Percentiles rank a stretch among this genome's conserved stretches.
phyloP scores from a whole-genome alignment of 2,329 filamentous ascomycete genomes.

The Fusarium avenaceum region DNA sequence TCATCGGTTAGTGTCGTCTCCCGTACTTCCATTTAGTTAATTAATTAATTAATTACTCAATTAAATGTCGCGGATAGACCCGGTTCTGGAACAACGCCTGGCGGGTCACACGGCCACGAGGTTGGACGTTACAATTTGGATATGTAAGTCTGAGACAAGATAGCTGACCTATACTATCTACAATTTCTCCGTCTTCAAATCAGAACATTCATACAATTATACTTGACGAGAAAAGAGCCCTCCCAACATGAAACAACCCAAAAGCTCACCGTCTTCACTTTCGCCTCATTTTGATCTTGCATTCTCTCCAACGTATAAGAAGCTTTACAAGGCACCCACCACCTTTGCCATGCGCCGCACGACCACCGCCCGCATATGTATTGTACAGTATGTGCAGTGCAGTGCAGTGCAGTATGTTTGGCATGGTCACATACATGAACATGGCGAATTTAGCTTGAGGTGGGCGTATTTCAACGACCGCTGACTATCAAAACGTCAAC shows the following conservation, averaged over 20 bases:
- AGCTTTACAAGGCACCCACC: slow-evolving; percentile 16
- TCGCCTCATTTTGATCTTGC: slow-evolving; percentile 31
- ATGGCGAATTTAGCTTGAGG: not conserved
- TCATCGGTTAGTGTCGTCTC: slow-evolving; percentile 3
- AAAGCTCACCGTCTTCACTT: slow-evolving; percentile 14
- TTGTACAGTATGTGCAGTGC: slow-evolving; percentile 7
- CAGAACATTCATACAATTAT: not conserved
- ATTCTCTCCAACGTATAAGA: slow-evolving; percentile 24
- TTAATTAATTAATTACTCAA: not conserved
- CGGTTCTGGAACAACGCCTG: slow-evolving; percentile 6
- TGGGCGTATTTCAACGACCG: slow-evolving; percentile 4
- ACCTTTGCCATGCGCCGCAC: slow-evolving; percentile 13
- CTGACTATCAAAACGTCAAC: slow-evolving; percentile 18
- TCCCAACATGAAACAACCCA: slow-evolving; percentile 12
- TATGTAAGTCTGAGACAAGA: not conserved
- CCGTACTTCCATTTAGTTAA: not conserved
- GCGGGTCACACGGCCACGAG: slow-evolving; percentile 35
- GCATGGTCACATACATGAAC: slow-evolving; percentile 7
- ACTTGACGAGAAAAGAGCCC: too few relatives aligned
- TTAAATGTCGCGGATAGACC: not conserved
- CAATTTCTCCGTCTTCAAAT: too few relatives aligned
- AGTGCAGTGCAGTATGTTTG: slow-evolving; percentile 19
- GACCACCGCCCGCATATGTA: slow-evolving; percentile 14
- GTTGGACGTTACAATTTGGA: slow-evolving; percentile 5
- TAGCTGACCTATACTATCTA: not conserved